Evolutionary conservation across 2,329 filamentous ascomycete genomes (phyloP).

Genomic region (Fusarium abutilonis): DNA sequence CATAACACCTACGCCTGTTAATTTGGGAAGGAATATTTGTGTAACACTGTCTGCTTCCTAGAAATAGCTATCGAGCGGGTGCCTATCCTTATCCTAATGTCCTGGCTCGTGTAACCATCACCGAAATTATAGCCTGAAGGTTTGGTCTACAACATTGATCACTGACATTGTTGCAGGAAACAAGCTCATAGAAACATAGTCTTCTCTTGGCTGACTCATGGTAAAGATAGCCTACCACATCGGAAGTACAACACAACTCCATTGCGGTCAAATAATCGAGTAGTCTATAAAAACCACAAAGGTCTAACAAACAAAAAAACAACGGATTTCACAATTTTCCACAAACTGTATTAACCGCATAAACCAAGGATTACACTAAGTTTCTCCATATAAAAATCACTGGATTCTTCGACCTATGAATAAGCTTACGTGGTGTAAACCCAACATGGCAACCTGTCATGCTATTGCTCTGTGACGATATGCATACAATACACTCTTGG

Average conservation of each 20-base stretch:
- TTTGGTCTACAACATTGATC: neutral
- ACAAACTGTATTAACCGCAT: too few species aligned
- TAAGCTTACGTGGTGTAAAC: too few species aligned
- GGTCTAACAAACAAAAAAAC: neutral
- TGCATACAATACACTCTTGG: too few species aligned
- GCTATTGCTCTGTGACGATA: too few species aligned
- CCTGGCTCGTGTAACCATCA: neutral
- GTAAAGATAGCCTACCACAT: neutral
- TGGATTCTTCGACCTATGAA: too few species aligned
- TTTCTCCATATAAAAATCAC: too few species aligned
- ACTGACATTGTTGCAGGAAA: neutral
- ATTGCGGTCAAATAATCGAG: neutral
- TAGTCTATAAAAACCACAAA: neutral
- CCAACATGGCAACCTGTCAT: too few species aligned
- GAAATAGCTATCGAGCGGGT: neutral
- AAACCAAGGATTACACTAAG: too few species aligned
- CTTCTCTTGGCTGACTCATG: neutral
- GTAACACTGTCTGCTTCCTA: neutral
- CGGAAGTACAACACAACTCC: neutral
- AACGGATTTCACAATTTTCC: too few species aligned
- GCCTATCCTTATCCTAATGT: neutral
- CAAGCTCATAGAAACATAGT: neutral
- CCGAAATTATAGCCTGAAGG: neutral
- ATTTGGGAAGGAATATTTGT: neutral
- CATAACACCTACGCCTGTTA: neutral